Evolutionary conservation across 1,139 yeast genomes (phyloP).

Genomic region (Hansenula sp.): DNA sequence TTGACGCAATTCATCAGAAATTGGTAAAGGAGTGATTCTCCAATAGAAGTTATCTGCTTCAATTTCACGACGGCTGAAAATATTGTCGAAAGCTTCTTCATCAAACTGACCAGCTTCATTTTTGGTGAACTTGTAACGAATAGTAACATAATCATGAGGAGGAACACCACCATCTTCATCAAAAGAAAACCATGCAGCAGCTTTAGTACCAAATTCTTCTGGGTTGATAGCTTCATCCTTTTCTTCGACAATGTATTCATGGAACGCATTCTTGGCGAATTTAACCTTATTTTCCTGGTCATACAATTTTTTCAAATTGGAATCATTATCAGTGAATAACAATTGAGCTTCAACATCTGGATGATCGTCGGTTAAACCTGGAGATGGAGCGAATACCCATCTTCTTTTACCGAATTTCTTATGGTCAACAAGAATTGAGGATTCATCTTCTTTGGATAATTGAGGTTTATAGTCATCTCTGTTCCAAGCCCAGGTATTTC

Average conservation of each 20-base stretch:
- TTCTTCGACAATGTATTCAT: slow-evolving; percentile 70
- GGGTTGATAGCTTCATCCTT: slow-evolving; percentile 66
- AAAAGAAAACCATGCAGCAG: slow-evolving; percentile 80
- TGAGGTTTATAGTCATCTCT: slow-evolving; percentile 53
- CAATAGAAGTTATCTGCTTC: slow-evolving; percentile 96
- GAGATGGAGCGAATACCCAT: slow-evolving; percentile 83
- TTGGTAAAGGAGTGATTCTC: slow-evolving; percentile 84
- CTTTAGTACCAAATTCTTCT: slow-evolving; percentile 62
- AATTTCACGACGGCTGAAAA: slow-evolving; percentile 72
- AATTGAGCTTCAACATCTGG: slow-evolving; percentile 73
- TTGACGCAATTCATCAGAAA: slow-evolving; percentile 75
- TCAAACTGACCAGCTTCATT: slow-evolving; percentile 42
- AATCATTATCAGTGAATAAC: slow-evolving; percentile 86
- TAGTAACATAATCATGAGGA: slow-evolving; percentile 84
- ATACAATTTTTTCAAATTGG: slow-evolving; percentile 70
- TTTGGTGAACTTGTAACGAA: slow-evolving; percentile 69
- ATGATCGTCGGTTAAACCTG: slow-evolving; percentile 57
- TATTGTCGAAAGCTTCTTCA: slow-evolving; percentile 71
- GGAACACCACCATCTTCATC: slow-evolving; percentile 76
- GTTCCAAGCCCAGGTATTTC: slow-evolving; percentile 97
- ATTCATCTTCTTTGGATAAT: slow-evolving; percentile 39
- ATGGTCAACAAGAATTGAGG: slow-evolving; percentile 60
- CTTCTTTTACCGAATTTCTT: slow-evolving; percentile 71
- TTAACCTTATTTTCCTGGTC: slow-evolving; percentile 50
- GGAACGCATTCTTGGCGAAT: slow-evolving; percentile 88